Percentiles rank a stretch among this genome's conserved stretches.
phyloP scores from a whole-genome alignment of 2,329 filamentous ascomycete species.

The Stagonosporopsis vannaccii region DNA sequence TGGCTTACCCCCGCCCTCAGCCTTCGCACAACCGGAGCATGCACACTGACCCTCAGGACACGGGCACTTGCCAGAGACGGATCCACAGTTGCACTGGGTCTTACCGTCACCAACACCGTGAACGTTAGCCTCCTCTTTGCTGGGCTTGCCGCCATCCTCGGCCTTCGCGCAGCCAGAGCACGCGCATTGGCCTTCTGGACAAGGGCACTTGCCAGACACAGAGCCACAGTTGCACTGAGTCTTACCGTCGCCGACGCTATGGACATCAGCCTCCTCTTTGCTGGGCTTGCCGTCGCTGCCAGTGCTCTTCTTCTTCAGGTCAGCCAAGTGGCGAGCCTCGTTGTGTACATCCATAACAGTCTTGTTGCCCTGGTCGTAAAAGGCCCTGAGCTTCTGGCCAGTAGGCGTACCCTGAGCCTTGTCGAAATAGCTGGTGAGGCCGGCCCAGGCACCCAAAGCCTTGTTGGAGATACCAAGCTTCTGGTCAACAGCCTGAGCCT shows the following conservation, averaged over 20 bases:
- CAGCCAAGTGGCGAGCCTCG: slow-evolving; percentile 86
- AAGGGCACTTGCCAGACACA: slow-evolving; percentile 53
- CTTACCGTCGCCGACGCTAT: slow-evolving; percentile 52
- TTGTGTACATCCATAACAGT: slow-evolving; percentile 93
- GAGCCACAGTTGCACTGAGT: slow-evolving; percentile 59
- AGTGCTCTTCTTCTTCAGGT: slow-evolving; percentile 72
- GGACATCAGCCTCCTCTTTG: slow-evolving; percentile 49
- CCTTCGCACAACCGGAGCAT: slow-evolving; percentile 56
- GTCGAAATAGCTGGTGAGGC: slow-evolving; percentile 89
- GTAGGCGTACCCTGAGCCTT: slow-evolving; percentile 88
- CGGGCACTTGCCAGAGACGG: slow-evolving; percentile 52
- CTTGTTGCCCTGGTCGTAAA: slow-evolving; percentile 84
- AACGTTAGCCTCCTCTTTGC: slow-evolving; percentile 48
- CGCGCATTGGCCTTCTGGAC: slow-evolving; percentile 56
- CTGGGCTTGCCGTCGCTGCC: slow-evolving; percentile 23
- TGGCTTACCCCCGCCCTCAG: slow-evolving; percentile 20
- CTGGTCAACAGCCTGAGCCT: slow-evolving; percentile 81
- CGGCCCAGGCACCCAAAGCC: slow-evolving; percentile 70
- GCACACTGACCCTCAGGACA: slow-evolving; percentile 57
- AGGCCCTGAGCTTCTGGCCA: slow-evolving; percentile 84
- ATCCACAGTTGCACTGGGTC: slow-evolving; percentile 58
- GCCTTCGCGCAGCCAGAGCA: slow-evolving; percentile 56
- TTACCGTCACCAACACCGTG: slow-evolving; percentile 53
- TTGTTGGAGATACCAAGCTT: slow-evolving; percentile 82
- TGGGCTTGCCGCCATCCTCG: slow-evolving; percentile 28